Percentiles rank a stretch among this genome's conserved stretches.
Evolutionary conservation across 208 protist species (phyloP).

Genomic region (Acanthamoeba royreba): DNA sequence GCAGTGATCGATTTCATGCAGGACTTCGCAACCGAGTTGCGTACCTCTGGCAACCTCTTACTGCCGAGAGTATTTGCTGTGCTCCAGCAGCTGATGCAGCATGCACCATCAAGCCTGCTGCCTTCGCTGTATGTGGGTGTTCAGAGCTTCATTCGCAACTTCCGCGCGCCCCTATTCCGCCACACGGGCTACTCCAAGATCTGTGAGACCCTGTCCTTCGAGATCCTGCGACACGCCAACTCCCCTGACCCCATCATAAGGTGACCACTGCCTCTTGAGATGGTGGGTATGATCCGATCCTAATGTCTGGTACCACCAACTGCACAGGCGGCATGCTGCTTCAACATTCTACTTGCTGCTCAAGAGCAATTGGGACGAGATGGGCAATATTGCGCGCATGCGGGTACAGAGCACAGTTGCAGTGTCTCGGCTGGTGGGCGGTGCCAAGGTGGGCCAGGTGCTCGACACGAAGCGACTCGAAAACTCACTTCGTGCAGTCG

Average conservation of each 20-base stretch:
- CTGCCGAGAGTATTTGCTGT: background rate
- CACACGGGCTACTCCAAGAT: background rate
- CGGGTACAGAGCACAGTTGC: background rate
- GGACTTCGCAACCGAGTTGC: background rate
- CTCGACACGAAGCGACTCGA: background rate
- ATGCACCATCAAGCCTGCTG: background rate
- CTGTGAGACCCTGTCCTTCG: conserved; percentile 3
- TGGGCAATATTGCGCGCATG: conserved; percentile 10
- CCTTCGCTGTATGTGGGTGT: background rate
- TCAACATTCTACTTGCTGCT: conserved; percentile 28
- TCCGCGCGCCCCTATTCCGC: background rate
- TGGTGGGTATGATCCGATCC: background rate
- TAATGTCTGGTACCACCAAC: background rate
- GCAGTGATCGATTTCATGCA: conserved; percentile 19
- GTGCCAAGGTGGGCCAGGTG: background rate
- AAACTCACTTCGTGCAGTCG: background rate
- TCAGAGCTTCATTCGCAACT: background rate
- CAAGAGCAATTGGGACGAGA: conserved; percentile 1
- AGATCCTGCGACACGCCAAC: background rate
- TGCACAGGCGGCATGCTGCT: background rate
- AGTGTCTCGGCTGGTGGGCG: background rate
- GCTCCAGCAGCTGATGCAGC: background rate
- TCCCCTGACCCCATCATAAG: background rate
- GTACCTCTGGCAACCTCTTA: background rate
- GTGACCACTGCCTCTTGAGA: background rate